Percentiles rank a stretch among this genome's conserved stretches.
phyloP scores from a whole-genome alignment of 345 rosid genomes.

The Camelina neglecta region DNA sequence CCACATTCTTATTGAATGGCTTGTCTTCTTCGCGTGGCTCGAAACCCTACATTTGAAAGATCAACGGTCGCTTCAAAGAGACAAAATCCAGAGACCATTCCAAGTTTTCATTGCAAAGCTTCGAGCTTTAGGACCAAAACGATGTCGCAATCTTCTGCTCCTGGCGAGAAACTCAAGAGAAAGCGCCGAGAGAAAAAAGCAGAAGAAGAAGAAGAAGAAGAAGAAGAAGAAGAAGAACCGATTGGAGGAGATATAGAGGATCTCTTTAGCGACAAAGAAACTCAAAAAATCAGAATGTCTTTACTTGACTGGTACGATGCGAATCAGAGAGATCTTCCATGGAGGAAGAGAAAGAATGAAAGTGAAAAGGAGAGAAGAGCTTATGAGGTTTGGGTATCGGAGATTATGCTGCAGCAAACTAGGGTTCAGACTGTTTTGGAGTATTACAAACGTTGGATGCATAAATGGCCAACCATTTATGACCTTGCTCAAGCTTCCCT shows the following conservation, averaged over 20 bases:
- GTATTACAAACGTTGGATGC: constrained; percentile 92
- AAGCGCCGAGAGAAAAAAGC: constrained; percentile 14
- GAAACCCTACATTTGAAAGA: constrained; percentile 40
- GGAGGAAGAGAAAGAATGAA: constrained; percentile 56
- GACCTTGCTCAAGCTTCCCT: constrained; percentile 84
- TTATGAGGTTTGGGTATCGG: constrained; percentile 95
- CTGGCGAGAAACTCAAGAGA: constrained; percentile 28
- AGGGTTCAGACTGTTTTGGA: constrained; percentile 90
- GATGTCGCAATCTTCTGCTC: constrained; percentile 30
- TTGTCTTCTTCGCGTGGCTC: constrained; percentile 14
- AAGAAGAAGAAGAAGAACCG: too few relatives aligned
- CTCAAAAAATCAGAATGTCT: constrained; percentile 53
- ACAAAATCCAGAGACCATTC: constrained; percentile 12
- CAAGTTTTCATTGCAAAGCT: neutral
- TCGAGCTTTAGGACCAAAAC: constrained; percentile 19
- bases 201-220: neutral
- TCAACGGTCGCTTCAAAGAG: constrained; percentile 37
- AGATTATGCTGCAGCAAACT: constrained; percentile 96
- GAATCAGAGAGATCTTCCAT: constrained; percentile 78
- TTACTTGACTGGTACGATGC: constrained; percentile 75
- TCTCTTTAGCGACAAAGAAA: constrained; percentile 62
- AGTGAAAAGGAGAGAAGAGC: constrained; percentile 57
- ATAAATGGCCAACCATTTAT: constrained; percentile 79
- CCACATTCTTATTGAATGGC: constrained; percentile 10
- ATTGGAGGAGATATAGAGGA: constrained; percentile 69